These are phyloP conservation scores for Tubosaeta sp. DNA, from an alignment of 768 basidiomycete genomes.

Conservation along the genomic window DNA sequence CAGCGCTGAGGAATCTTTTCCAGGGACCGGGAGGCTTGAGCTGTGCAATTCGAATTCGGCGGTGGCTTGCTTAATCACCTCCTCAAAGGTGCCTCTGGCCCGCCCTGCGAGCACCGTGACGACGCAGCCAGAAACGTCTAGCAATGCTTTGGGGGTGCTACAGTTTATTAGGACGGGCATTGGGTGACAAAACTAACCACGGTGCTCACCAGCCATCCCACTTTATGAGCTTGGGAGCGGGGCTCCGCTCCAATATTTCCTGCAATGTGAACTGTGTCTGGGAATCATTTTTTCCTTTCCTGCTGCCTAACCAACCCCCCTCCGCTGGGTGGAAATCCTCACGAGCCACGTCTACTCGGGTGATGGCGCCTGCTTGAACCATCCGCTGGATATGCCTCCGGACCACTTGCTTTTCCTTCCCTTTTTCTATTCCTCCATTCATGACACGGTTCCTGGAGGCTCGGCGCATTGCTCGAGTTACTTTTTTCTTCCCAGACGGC, in stretches of 20 bases:
- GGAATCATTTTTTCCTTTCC: background rate
- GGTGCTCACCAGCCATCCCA: constrained; percentile 5
- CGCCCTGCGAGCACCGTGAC: background rate
- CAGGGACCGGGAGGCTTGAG: no score
- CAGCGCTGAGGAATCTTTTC: no score
- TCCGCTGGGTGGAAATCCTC: background rate
- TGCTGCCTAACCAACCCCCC: constrained; percentile 1
- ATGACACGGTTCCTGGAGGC: no score
- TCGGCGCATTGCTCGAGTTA: no score
- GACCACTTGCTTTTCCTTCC: no score
- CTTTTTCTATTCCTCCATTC: no score
- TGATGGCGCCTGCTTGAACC: background rate
- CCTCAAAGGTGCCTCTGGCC: background rate
- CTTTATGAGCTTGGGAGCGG: background rate
- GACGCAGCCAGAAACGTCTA: background rate
- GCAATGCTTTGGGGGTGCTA: no score
- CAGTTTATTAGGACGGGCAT: no score
- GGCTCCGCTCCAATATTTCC: background rate
- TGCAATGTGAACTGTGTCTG: background rate
- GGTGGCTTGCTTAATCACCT: background rate
- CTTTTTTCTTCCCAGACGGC: no score
- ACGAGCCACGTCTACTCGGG: background rate
- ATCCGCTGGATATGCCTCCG: background rate
- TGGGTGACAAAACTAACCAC: no score
- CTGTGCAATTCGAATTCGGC: background rate